These are phyloP conservation scores for Aphanomyces cochlioides DNA, from an alignment of 352 stramenopile genomes.

Conservation along the genomic window DNA sequence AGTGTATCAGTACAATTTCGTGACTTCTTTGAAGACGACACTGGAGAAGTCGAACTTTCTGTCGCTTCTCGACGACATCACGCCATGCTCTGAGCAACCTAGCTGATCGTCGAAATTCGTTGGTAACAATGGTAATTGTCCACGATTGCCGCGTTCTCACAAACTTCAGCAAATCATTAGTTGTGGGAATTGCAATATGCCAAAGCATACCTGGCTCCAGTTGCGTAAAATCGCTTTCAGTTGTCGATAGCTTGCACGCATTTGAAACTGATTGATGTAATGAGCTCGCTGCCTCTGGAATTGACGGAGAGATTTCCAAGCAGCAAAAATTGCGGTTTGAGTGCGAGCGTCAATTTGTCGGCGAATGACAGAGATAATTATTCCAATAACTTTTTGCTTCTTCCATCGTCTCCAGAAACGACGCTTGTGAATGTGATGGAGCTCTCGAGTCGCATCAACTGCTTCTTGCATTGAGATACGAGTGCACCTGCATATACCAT, in stretches of 20 bases:
- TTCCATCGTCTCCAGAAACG: slow-evolving; percentile 5
- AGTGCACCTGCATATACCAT: slow-evolving; percentile 2
- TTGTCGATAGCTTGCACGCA: no score
- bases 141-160: no score
- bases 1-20: no score
- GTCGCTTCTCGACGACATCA: background rate
- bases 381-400: background rate
- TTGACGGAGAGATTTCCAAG: no score
- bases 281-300: background rate
- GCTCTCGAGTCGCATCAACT: background rate
- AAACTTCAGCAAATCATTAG: no score
- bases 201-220: no score
- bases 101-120: no score
- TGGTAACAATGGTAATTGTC: no score
- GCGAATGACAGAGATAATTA: background rate
- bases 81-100: background rate
- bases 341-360: background rate
- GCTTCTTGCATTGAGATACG: background rate
- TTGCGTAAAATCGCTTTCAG: no score
- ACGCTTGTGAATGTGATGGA: background rate
- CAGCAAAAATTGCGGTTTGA: no score
- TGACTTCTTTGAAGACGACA: no score
- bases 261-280: background rate
- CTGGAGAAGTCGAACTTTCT: background rate
- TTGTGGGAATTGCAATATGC: no score